These are phyloP conservation scores for Vitis cinerea DNA, from an alignment of 164 flowering plant species.

Conservation along the genomic window DNA sequence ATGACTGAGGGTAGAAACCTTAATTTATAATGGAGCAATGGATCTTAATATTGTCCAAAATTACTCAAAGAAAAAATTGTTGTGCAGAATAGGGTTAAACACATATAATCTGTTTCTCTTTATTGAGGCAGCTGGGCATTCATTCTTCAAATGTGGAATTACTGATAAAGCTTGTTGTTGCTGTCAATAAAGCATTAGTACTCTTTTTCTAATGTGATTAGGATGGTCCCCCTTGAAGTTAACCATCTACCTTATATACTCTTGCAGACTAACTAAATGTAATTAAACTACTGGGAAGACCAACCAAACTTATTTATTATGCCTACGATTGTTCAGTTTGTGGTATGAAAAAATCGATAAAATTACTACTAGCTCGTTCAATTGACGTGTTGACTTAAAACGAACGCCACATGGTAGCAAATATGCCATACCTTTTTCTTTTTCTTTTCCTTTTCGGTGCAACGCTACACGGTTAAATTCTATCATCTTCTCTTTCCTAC, in stretches of 20 bases:
- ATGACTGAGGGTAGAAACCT: neutral
- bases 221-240: constrained; percentile 21
- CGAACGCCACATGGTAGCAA: constrained; percentile 17
- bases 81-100: neutral
- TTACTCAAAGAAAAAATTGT: neutral
- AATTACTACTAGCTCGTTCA: neutral
- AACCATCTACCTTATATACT: neutral
- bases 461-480: constrained; percentile 14
- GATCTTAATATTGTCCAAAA: neutral
- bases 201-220: neutral
- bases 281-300: neutral
- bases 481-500: constrained; percentile 16
- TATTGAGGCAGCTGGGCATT: constrained; percentile 6
- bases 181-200: constrained; percentile 3
- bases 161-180: constrained; percentile 10
- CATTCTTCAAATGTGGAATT: neutral
- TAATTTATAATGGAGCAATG: no score
- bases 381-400: constrained; percentile 7
- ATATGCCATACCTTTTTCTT: constrained; percentile 29
- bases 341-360: neutral
- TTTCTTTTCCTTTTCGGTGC: constrained; percentile 6
- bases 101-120: neutral
- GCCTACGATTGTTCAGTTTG: constrained; percentile 8
- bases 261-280: no score
- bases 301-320: neutral